Conservation (phyloP, 805 yeast species). For the Komagataella kurtzmanii region DNA sequence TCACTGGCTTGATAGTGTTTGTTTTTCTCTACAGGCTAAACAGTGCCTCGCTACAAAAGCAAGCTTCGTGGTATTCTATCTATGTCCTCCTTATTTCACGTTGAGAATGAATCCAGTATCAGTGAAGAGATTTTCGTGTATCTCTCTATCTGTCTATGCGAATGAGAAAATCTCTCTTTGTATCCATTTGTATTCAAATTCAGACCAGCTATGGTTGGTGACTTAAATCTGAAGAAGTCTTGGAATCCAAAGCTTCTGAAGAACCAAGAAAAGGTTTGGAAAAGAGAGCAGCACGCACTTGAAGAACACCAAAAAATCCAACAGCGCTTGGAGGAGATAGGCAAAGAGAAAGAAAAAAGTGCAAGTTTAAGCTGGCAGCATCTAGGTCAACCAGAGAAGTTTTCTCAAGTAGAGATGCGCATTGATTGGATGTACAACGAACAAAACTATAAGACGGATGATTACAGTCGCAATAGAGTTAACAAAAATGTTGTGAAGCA, state of each 20-base stretch:
- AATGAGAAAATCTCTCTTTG: too few relatives aligned
- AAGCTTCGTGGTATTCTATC: too few relatives aligned
- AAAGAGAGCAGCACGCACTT: slow-evolving; percentile 62
- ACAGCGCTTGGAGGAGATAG: slow-evolving; percentile 50
- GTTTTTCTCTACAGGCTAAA: too few relatives aligned
- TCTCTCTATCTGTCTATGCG: too few relatives aligned
- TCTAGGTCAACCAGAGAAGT: slow-evolving; percentile 19
- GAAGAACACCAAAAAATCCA: slow-evolving; percentile 55
- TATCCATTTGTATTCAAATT: too few relatives aligned
- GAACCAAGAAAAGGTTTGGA: slow-evolving; percentile 80
- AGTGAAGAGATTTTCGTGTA: too few relatives aligned
- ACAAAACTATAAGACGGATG: slow-evolving; percentile 14
- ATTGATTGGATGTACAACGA: slow-evolving; percentile 84
- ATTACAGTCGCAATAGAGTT: slow-evolving; percentile 4
- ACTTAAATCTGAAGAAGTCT: slow-evolving; percentile 81
- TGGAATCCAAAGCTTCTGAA: slow-evolving; percentile 90
- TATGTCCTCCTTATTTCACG: too few relatives aligned
- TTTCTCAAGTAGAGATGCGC: slow-evolving; percentile 23
- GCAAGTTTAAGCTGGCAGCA: slow-evolving; percentile 36
- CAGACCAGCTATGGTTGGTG: slow-evolving; percentile 38
- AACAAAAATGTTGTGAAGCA: slow-evolving; percentile 13
- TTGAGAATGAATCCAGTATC: too few relatives aligned
- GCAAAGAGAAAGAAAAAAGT: slow-evolving; percentile 44
- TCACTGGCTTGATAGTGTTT: too few relatives aligned
- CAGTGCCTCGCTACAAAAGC: too few relatives aligned